phyloP scores from a whole-genome alignment of 768 basidiomycete species.

The Amanita rimosa region DNA sequence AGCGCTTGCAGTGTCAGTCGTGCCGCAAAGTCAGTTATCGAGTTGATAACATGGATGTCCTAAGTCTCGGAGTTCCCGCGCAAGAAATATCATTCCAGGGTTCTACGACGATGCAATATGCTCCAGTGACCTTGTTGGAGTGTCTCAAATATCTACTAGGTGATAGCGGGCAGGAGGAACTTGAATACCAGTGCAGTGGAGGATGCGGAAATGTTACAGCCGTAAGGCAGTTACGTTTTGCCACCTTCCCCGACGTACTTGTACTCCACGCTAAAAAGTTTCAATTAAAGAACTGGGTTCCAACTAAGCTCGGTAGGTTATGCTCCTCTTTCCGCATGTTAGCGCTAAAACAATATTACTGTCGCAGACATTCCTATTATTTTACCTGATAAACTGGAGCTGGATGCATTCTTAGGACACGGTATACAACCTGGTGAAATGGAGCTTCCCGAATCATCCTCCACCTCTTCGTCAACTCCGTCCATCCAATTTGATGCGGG shows the following conservation, averaged over 20 bases:
- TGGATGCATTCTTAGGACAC: slow-evolving; percentile 49
- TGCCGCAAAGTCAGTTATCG: slow-evolving; percentile 81
- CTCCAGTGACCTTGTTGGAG: slow-evolving; percentile 44
- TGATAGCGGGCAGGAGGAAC: slow-evolving; percentile 28
- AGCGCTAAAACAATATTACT: slow-evolving; percentile 1
- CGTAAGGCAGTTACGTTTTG: slow-evolving; percentile 61
- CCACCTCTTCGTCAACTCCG: too few species aligned
- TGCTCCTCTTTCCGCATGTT: neutral
- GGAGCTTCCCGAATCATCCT: slow-evolving; percentile 35
- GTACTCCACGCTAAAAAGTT: slow-evolving; percentile 91
- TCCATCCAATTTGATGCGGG: slow-evolving; percentile 32
- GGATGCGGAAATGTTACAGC: slow-evolving; percentile 65
- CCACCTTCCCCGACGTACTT: slow-evolving; percentile 81
- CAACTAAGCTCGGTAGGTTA: slow-evolving; percentile 74
- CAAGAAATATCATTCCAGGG: slow-evolving; percentile 10
- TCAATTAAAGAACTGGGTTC: slow-evolving; percentile 94
- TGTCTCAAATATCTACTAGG: slow-evolving; percentile 48
- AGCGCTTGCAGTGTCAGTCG: slow-evolving; percentile 69
- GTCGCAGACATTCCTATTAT: slow-evolving; percentile 72
- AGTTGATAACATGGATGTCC: slow-evolving; percentile 60
- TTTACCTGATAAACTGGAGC: slow-evolving; percentile 43
- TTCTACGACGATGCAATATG: slow-evolving; percentile 24
- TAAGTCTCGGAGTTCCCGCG: slow-evolving; percentile 76
- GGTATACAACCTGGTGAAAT: slow-evolving; percentile 64
- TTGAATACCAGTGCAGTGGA: slow-evolving; percentile 75